phyloP scores from a whole-genome alignment of 2,329 filamentous ascomycete species.

The Aspergillus tanneri region DNA sequence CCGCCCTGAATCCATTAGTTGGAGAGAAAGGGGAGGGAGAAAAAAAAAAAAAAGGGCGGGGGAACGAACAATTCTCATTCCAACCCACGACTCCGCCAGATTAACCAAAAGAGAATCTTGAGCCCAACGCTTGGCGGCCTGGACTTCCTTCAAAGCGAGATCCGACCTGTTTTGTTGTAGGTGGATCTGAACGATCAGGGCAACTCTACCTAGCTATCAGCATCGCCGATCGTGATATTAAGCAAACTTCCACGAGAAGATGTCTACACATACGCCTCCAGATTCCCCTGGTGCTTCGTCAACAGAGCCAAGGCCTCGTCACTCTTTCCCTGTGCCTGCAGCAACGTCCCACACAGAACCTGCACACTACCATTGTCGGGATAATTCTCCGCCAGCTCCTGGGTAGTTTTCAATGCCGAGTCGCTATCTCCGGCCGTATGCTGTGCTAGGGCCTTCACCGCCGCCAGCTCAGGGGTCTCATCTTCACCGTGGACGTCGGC shows the following conservation, averaged over 20 bases:
- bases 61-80: slow-evolving; percentile 70
- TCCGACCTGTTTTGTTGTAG: slow-evolving; percentile 89
- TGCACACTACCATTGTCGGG: slow-evolving; percentile 78
- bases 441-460: slow-evolving; percentile 74
- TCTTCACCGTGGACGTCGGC: slow-evolving; percentile 64
- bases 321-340: slow-evolving; percentile 76
- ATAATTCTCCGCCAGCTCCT: slow-evolving; percentile 66
- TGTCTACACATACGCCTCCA: slow-evolving; percentile 64
- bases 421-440: slow-evolving; percentile 60
- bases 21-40: not conserved
- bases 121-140: slow-evolving; percentile 84
- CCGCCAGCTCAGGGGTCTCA: slow-evolving; percentile 69
- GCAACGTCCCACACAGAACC: slow-evolving; percentile 74
- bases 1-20: slow-evolving; percentile 62
- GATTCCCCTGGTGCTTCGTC: slow-evolving; percentile 77
- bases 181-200: slow-evolving; percentile 87
- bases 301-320: slow-evolving; percentile 81
- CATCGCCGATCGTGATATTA: not conserved
- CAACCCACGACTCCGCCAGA: slow-evolving; percentile 92
- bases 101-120: slow-evolving; percentile 94
- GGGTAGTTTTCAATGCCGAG: slow-evolving; percentile 61
- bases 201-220: slow-evolving; percentile 55
- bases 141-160: slow-evolving; percentile 84
- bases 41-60: not conserved
- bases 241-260: not conserved